Base-by-base conservation (phyloP, 768 basidiomycete genomes). In the Termitomyces bulborhizus region DNA sequence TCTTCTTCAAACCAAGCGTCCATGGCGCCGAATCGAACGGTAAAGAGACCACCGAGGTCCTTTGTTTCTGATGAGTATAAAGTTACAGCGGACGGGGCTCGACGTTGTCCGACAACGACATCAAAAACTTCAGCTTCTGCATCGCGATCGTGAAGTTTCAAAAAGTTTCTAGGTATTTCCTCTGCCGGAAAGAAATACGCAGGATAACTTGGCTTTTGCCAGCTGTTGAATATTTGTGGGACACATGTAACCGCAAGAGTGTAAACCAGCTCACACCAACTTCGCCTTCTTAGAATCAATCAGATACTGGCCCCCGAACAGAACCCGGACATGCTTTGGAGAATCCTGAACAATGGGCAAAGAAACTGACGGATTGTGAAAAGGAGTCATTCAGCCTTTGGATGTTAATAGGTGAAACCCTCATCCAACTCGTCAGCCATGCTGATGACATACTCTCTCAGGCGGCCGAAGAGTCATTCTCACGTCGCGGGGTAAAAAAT, bases 1-100 rank as follows among this genome's bases (percentile, higher is more conserved):
- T 85, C 84, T 62, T 86, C 84, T 69, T 86, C 84, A 50, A 85
- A 83, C 85, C 85, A 86, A 3, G 76, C 75, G 57, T 84, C 84
- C 62, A 77, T 75, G 16, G 74, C 75, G 13, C 67, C 66, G 51
- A 83, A 84, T 12, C 64, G 63, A 55, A 87, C 63, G 46, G 74
- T 79, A 37, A 80, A 68, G 29, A 85, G 69, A 6, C 78, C 79
- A 24, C 68, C 68, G 12, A 84, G 63, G 3, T 65, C 62, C 58
- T 69, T 61, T 50, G 62, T 62, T 57, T 68, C 60, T 50, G 61
- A 46, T 40, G 69, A 57, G 62, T 68, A 62, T 40, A 58, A 45
- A 29, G 65, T 72, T n/a, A 73, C 69, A 1, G 78, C 79, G 3
- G 60, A 69, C 12, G 69, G 63, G 4, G 75, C 78, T 21, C 65